Conservation (phyloP, 129 eudicot species). For the Scalesia atractyloides region DNA sequence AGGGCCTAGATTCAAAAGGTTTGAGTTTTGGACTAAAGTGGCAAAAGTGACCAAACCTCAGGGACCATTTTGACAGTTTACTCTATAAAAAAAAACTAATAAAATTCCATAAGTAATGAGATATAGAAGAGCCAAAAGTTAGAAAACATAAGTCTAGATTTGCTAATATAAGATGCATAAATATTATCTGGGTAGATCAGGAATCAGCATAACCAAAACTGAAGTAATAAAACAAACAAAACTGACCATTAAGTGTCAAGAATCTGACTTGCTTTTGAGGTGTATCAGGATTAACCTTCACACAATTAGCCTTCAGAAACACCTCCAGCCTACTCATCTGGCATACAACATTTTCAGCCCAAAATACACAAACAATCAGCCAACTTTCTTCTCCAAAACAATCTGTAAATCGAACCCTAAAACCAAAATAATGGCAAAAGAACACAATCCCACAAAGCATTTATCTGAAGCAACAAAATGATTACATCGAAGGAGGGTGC, state of each 20-base stretch:
- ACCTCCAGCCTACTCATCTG: slow-evolving; percentile 79
- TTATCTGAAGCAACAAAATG: background rate
- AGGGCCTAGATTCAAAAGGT: too few species aligned
- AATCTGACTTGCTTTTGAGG: slow-evolving; percentile 99
- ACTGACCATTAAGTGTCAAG: slow-evolving; percentile 82
- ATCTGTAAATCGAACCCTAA: slow-evolving; percentile 5
- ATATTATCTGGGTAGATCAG: too few species aligned
- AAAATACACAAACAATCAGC: slow-evolving; percentile 21
- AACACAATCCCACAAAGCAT: background rate
- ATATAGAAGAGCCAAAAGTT: background rate
- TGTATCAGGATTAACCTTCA: slow-evolving; percentile 97
- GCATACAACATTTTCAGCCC: slow-evolving; percentile 22
- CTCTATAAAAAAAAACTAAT: background rate
- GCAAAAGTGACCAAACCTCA: too few species aligned
- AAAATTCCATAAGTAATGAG: background rate
- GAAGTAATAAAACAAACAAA: background rate
- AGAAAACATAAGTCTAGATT: background rate
- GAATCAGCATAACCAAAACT: too few species aligned
- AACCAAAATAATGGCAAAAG: background rate
- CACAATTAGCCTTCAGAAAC: slow-evolving; percentile 72
- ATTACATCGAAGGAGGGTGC: too few species aligned
- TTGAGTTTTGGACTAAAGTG: too few species aligned
- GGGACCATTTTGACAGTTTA: too few species aligned
- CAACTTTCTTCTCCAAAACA: background rate
- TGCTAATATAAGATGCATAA: background rate